Conservation (phyloP, 2,329 filamentous ascomycete genomes). For the Pestalotiopsis sp. region DNA sequence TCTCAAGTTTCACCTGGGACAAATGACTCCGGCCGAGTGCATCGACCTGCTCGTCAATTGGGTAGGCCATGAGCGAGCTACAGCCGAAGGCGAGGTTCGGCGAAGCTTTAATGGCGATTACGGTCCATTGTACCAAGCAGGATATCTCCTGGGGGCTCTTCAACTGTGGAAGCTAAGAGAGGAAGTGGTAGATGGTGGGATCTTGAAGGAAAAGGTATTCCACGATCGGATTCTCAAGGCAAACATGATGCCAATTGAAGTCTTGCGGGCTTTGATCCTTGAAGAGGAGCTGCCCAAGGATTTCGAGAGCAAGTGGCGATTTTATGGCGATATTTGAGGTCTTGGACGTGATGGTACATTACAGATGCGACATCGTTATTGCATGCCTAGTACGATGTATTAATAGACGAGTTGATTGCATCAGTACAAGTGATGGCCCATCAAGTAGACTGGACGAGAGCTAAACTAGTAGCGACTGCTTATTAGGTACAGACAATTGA, state of each 20-base stretch:
- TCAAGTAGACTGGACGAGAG: no score
- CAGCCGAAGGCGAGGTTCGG: slow-evolving; percentile 62
- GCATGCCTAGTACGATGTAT: no score
- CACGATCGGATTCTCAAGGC: slow-evolving; percentile 54
- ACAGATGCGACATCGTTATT: no score
- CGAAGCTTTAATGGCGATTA: slow-evolving; percentile 59
- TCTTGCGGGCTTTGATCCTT: slow-evolving; percentile 51
- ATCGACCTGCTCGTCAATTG: slow-evolving; percentile 58
- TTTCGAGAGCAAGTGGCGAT: slow-evolving; percentile 52
- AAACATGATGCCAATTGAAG: slow-evolving; percentile 57
- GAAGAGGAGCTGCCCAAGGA: slow-evolving; percentile 42
- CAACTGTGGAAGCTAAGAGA: slow-evolving; percentile 54
- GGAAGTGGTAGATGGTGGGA: slow-evolving; percentile 43
- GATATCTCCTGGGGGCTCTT: slow-evolving; percentile 62
- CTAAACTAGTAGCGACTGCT: no score
- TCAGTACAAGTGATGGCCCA: no score
- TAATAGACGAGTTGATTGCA: no score
- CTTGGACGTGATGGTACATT: no score
- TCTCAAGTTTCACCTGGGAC: slow-evolving; percentile 58
- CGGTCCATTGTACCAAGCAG: slow-evolving; percentile 60
- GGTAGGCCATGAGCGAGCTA: slow-evolving; percentile 61
- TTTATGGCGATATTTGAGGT: slow-evolving; percentile 37
- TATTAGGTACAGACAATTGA: no score
- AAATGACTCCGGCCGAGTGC: slow-evolving; percentile 55
- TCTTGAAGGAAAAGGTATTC: slow-evolving; percentile 54